Conservation (phyloP, 805 yeast species). For the Kuraishia hungarica region DNA sequence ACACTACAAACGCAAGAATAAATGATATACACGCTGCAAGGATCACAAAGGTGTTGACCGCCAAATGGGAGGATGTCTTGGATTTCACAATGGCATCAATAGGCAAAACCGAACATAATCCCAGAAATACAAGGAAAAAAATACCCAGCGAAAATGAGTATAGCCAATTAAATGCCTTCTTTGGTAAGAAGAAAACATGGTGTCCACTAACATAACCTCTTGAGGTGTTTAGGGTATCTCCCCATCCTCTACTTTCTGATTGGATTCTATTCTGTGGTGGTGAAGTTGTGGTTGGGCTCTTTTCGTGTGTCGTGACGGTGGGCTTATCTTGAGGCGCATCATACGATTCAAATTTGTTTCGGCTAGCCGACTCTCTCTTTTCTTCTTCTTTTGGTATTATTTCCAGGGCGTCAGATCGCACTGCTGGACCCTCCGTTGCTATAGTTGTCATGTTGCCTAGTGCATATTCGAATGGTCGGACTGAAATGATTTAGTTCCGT, state of each 20-base stretch:
- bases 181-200: slow-evolving; percentile 8
- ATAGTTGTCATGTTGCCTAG: too few relatives aligned
- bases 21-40: slow-evolving; percentile 62
- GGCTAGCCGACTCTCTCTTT: background rate
- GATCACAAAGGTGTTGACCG: slow-evolving; percentile 74
- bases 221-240: background rate
- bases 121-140: slow-evolving; percentile 34
- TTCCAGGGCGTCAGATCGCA: too few relatives aligned
- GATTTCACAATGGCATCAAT: slow-evolving; percentile 67
- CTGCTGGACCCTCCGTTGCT: too few relatives aligned
- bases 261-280: background rate
- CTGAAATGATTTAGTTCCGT: too few relatives aligned
- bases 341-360: background rate
- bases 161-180: slow-evolving; percentile 25
- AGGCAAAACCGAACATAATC: slow-evolving; percentile 64
- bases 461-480: too few relatives aligned
- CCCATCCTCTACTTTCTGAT: background rate
- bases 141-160: slow-evolving; percentile 35
- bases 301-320: background rate
- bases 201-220: background rate
- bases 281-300: background rate
- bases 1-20: slow-evolving; percentile 35
- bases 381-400: background rate
- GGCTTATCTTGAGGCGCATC: background rate
- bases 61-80: slow-evolving; percentile 46